Base-by-base conservation (phyloP, 139 green algal genomes). In the Axilococcus clingmanii region DNA sequence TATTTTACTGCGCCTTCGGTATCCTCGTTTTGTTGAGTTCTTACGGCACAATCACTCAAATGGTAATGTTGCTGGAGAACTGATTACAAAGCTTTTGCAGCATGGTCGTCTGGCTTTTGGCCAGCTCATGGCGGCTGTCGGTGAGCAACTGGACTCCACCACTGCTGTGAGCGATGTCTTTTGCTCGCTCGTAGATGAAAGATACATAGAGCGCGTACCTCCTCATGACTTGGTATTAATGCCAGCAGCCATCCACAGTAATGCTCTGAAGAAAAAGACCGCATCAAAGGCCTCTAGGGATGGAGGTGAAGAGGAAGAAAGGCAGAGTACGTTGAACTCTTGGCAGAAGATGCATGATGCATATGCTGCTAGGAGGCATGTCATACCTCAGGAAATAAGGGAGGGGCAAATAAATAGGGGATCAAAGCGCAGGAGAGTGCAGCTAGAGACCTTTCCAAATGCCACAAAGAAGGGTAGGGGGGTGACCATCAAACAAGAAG, bases 1-100 rank as follows among this genome's bases (percentile, higher is more conserved):
- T n/a, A 77, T 85, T 27, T 59, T 88, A 30, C 80, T 85, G 11
- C 72, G 61, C 25, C 40, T 86, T 5, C 61, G 78, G 32, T 33
- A 71, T 12, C 66, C 75, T 0, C 48, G 59, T 16, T 83, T 84
- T 51, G 52, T 88, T 29, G 55, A 71, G 22, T 61, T 78, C 51
- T 63, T 81, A 5, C 31, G 33, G 2, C 59, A 81, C 1, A 75
- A 53, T 41, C 54, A 7, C 43, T 45, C 15, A 55, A 24, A 25
- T 28, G 35, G 14, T 22, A 24, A 40, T 24, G 14, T 36, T 52
- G 35, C 3, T 45, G 30, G 3, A 22, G 42, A 3, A 30, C 38
- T 22, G 45, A 48, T 46, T 14, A 49, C 88, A 38, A 50, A 62
- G 30, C 53, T 88, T 37, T 54, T 88, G 57, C 61, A 77, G 29